A percentile compares a stretch with the other conserved stretches of the same genome.
Conservation (phyloP, 2,329 filamentous ascomycete genomes). For the Penicillium sp. region DNA sequence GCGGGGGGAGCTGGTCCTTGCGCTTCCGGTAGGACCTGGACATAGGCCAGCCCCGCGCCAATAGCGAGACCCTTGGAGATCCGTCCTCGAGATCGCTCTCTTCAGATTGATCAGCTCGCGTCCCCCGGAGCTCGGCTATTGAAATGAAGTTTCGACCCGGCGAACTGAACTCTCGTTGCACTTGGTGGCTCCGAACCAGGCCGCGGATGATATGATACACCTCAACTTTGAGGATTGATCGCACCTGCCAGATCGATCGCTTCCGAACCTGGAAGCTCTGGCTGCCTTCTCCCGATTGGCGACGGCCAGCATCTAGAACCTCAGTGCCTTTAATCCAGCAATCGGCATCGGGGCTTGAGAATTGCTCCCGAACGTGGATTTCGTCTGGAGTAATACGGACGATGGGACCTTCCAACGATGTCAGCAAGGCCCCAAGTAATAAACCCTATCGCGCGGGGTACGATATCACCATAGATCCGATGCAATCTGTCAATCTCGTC, state of each 20-base stretch:
- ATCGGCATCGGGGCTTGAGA: conserved; percentile 13
- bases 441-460: background rate
- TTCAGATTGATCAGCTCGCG: background rate
- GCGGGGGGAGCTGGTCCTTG: background rate
- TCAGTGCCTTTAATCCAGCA: conserved; percentile 22
- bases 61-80: background rate
- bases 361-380: conserved; percentile 23
- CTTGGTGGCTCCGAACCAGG: conserved; percentile 18
- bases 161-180: conserved; percentile 12
- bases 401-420: conserved; percentile 17
- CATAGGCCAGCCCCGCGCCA: background rate
- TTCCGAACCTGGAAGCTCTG: conserved; percentile 16
- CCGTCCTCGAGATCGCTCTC: conserved; percentile 18
- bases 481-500: conserved; percentile 25
- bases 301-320: conserved; percentile 3
- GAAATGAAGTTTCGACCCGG: conserved; percentile 4
- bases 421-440: background rate
- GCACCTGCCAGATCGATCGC: conserved; percentile 18
- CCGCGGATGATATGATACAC: conserved; percentile 18
- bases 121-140: background rate
- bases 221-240: conserved; percentile 20
- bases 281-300: conserved; percentile 3
- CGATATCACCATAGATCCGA: conserved; percentile 18
- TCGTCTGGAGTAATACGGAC: conserved; percentile 29
- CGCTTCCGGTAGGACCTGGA: background rate